These are phyloP conservation scores for Linanthus parryae DNA, from an alignment of 148 eudicot genomes.

Conservation along the genomic window DNA sequence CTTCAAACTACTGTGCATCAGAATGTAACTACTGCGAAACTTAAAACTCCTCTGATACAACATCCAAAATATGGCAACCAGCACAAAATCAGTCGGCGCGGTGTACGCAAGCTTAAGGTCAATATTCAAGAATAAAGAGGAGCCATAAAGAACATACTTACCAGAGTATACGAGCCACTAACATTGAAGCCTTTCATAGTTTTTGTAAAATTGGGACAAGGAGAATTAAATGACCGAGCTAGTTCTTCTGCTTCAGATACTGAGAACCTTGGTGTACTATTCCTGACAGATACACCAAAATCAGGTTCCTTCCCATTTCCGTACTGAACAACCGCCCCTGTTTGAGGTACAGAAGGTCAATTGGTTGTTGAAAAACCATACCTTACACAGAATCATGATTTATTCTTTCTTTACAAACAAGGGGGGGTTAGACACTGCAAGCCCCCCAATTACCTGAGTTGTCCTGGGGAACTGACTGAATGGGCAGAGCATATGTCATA, in stretches of 20 bases:
- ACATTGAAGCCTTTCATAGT: slow-evolving; percentile 73
- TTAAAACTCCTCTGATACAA: no score
- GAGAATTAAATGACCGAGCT: slow-evolving; percentile 49
- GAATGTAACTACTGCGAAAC: no score
- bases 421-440: neutral
- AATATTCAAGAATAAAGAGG: neutral
- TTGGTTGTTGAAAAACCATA: neutral
- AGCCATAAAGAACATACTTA: slow-evolving; percentile 24
- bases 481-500: slow-evolving; percentile 36
- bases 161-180: slow-evolving; percentile 64
- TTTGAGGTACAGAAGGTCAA: slow-evolving; percentile 4
- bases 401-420: neutral
- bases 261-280: slow-evolving; percentile 17
- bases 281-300: slow-evolving; percentile 3
- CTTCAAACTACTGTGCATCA: no score
- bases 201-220: slow-evolving; percentile 58
- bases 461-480: slow-evolving; percentile 12
- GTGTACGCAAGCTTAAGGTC: no score
- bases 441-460: slow-evolving; percentile 18
- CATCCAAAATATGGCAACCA: no score
- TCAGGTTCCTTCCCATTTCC: slow-evolving; percentile 11
- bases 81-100: no score
- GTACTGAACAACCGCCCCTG: slow-evolving; percentile 33
- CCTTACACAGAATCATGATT: no score
- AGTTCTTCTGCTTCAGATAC: slow-evolving; percentile 46